Evolutionary conservation across 2,329 filamentous ascomycete species (phyloP), one percentile per base, ranked within the genome.

Genomic region (Nothomitra cinnamomea): DNA sequence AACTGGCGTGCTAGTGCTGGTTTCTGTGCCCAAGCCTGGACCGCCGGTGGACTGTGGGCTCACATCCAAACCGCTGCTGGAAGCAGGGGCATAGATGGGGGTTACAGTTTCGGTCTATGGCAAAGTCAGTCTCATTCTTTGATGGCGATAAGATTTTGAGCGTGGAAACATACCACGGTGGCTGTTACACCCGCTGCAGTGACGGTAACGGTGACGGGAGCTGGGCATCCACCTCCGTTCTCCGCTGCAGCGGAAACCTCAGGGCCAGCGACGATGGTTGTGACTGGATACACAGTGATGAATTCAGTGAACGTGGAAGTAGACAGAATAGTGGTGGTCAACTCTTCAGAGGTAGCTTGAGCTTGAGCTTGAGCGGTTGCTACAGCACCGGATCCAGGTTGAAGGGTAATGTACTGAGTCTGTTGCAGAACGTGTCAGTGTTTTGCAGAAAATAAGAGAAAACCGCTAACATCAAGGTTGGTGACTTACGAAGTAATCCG

Each of bases 301-400:
- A 58, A 59, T 59, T 61, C 62, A 56, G 61, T 64, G 35, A 61
- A 55, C 51, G 63, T 65, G 10, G 63, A 65, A 55, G 64, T 66
- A 17, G 58, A 60, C 48, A 58, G 52, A 55, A 62, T 52, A 21
- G 54, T 60, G 10, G 60, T 62, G 54, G 48, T 32, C 47, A 53
- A 51, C 49, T 54, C 10, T 7, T 41, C 48, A 22, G 22, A 22
- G 22, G 7, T 47, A 36, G 36, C 22, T 28, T 25, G 43, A 24
- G 19, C 43, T 21, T 17, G 28, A 35, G 52, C 41, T n/a, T 24
- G 28, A 2, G 32, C 40, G 17, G 51, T 53, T 43, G 13, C 21
- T 24, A 32, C 41, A 53, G 49, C 19, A 43, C 21, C 57, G 47
- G 41, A 43, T 22, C 49, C 54, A 25, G 52, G 49, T 36, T 59